These are phyloP conservation scores for Irineochytrium annulatum DNA, from an alignment of 192 early-diverging fungal species.

Conservation along the genomic window DNA sequence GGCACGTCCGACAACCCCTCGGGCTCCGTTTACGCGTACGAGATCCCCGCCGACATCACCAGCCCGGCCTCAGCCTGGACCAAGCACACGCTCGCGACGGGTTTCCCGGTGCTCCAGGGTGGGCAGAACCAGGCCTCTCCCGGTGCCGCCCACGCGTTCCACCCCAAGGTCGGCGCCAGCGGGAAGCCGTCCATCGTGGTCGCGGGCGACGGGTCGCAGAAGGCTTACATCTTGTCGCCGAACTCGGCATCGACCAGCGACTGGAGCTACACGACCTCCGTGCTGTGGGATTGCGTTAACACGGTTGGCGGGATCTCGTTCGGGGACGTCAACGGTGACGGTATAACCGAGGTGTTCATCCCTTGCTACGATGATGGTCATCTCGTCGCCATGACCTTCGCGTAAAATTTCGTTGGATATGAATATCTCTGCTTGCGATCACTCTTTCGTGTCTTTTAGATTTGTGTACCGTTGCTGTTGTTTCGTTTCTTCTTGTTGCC, in stretches of 20 bases:
- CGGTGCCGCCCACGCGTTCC: conserved; percentile 15
- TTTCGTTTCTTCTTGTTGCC: no score
- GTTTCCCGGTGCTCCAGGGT: conserved; percentile 14
- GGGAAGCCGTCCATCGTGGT: conserved; percentile 19
- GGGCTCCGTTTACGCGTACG: conserved; percentile 12
- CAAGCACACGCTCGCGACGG: conserved; percentile 1
- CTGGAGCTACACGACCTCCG: conserved; percentile 19
- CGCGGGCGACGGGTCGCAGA: conserved; percentile 19
- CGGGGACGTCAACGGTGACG: conserved; percentile 17
- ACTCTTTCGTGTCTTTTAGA: no score
- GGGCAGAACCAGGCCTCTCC: conserved; percentile 18
- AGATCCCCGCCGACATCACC: neutral
- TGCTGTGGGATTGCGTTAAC: conserved; percentile 13
- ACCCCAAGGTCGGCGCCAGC: conserved; percentile 5
- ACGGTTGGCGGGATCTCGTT: conserved; percentile 22
- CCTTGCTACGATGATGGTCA: conserved; percentile 19
- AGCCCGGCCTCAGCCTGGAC: neutral
- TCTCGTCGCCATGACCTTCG: conserved; percentile 1
- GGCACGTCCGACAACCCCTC: neutral
- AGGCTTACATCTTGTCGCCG: conserved; percentile 4
- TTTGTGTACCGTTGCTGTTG: no score
- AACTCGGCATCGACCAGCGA: conserved; percentile 8
- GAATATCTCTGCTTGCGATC: no score
- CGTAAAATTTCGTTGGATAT: no score
- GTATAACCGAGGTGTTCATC: conserved; percentile 17